These are phyloP conservation scores for Plasmodium inui DNA, from an alignment of 169 alveolate genomes.

Conservation along the genomic window DNA sequence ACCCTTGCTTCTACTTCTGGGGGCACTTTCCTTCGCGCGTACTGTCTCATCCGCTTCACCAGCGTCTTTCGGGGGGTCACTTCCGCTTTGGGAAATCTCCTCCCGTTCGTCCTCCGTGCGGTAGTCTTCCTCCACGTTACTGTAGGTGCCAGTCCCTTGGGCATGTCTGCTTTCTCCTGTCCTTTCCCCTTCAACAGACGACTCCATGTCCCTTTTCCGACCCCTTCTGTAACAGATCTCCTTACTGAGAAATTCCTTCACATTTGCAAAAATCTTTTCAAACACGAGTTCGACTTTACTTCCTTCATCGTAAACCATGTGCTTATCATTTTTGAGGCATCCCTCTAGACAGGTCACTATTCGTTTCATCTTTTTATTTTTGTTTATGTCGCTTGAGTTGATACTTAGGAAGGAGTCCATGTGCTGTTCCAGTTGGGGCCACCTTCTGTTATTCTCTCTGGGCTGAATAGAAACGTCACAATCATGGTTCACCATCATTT, in stretches of 20 bases:
- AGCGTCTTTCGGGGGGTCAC: neutral
- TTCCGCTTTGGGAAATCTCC: neutral
- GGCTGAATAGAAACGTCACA: neutral
- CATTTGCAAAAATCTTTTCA: slow-evolving; percentile 31
- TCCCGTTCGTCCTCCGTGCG: neutral
- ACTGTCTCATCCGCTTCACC: neutral
- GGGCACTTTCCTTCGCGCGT: neutral
- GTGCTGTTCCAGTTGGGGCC: neutral
- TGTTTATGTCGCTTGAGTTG: slow-evolving; percentile 24
- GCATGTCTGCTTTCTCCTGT: neutral
- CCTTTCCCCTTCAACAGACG: neutral
- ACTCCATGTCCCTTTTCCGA: neutral
- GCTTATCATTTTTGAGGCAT: slow-evolving; percentile 39
- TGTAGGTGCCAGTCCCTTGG: neutral
- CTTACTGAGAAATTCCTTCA: slow-evolving; percentile 8
- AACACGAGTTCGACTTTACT: slow-evolving; percentile 5
- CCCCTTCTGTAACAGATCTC: slow-evolving; percentile 49
- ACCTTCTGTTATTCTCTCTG: neutral
- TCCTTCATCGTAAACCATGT: slow-evolving; percentile 9
- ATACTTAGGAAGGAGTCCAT: slow-evolving; percentile 28
- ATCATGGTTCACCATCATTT: neutral
- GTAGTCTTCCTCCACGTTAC: neutral
- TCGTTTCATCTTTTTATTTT: slow-evolving; percentile 44
- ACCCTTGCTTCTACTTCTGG: slow-evolving; percentile 11
- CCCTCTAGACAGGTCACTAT: slow-evolving; percentile 27